Conservation (phyloP, 2,329 filamentous ascomycete species). For the Penicillium sp. region DNA sequence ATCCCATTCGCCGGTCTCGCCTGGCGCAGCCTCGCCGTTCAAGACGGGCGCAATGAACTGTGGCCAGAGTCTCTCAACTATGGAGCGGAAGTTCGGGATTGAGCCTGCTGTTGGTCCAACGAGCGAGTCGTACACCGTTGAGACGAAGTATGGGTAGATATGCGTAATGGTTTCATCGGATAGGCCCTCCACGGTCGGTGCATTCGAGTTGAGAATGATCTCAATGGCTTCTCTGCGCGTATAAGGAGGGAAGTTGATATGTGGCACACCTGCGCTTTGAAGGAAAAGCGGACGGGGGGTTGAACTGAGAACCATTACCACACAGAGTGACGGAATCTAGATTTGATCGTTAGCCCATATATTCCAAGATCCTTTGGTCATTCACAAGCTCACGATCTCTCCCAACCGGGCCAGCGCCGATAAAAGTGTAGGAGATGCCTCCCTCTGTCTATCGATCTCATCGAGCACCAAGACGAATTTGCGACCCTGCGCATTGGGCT, state of each 20-base stretch:
- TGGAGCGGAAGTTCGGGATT: constrained; percentile 68
- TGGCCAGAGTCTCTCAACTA: constrained; percentile 77
- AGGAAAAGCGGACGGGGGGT: constrained; percentile 67
- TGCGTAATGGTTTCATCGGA: constrained; percentile 29
- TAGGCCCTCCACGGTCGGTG: constrained; percentile 38
- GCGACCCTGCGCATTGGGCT: constrained; percentile 33
- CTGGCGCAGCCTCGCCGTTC: constrained; percentile 59
- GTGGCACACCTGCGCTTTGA: constrained; percentile 68
- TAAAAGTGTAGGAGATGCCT: constrained; percentile 75
- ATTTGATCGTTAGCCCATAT: background rate
- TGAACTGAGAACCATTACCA: constrained; percentile 74
- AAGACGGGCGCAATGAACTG: constrained; percentile 78
- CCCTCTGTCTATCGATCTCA: constrained; percentile 80
- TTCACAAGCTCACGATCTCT: constrained; percentile 64
- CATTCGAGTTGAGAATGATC: constrained; percentile 66
- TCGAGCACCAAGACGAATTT: constrained; percentile 85
- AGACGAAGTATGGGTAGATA: constrained; percentile 68
- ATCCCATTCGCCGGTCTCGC: constrained; percentile 63
- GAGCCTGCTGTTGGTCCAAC: constrained; percentile 79
- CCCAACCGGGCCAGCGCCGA: constrained; percentile 79
- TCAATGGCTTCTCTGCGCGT: constrained; percentile 74
- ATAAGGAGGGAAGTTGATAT: constrained; percentile 84
- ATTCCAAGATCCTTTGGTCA: background rate
- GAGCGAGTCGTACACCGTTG: constrained; percentile 83
- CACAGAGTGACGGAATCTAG: constrained; percentile 76